Conservation (phyloP, 176 grass and related monocot species). For the Oryza australiensis region DNA sequence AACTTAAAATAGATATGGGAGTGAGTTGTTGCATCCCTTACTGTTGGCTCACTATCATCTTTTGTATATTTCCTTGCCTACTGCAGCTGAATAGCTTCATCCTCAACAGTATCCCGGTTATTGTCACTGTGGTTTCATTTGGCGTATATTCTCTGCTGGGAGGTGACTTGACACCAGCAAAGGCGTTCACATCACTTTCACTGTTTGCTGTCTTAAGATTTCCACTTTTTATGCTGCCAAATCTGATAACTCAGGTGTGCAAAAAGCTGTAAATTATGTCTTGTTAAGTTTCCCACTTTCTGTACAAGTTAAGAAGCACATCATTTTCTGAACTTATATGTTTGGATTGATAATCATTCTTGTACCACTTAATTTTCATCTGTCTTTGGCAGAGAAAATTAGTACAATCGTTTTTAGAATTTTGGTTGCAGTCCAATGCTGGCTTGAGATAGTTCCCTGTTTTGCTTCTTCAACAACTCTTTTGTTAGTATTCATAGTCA, state of each 20-base stretch:
- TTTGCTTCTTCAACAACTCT: not conserved
- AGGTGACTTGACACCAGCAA: slow-evolving; percentile 93
- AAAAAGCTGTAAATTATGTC: not conserved
- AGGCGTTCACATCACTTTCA: slow-evolving; percentile 97
- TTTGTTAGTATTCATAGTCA: slow-evolving; percentile 2
- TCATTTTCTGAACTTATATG: not conserved
- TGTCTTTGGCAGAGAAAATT: slow-evolving; percentile 6
- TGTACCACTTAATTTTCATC: not conserved
- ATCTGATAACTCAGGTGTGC: slow-evolving; percentile 96
- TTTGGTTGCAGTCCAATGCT: slow-evolving; percentile 14
- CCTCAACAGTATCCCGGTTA: slow-evolving; percentile 89
- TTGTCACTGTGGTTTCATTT: slow-evolving; percentile 92
- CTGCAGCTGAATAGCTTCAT: slow-evolving; percentile 97
- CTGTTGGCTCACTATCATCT: not conserved
- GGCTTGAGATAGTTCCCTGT: not conserved
- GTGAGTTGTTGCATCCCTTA: not conserved
- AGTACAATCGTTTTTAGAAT: slow-evolving; percentile 2
- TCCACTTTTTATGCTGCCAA: slow-evolving; percentile 93
- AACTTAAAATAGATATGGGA: slow-evolving; percentile 10
- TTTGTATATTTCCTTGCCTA: slow-evolving; percentile 36
- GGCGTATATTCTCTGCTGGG: slow-evolving; percentile 89
- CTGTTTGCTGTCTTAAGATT: slow-evolving; percentile 95
- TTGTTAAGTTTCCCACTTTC: slow-evolving; percentile 23
- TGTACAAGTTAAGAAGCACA: slow-evolving; percentile 2
- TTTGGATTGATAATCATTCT: not conserved